A percentile compares a stretch with the other conserved stretches of the same genome.
phyloP scores from a whole-genome alignment of 495 filamentous ascomycete species.

The Articulospora tetracladia region DNA sequence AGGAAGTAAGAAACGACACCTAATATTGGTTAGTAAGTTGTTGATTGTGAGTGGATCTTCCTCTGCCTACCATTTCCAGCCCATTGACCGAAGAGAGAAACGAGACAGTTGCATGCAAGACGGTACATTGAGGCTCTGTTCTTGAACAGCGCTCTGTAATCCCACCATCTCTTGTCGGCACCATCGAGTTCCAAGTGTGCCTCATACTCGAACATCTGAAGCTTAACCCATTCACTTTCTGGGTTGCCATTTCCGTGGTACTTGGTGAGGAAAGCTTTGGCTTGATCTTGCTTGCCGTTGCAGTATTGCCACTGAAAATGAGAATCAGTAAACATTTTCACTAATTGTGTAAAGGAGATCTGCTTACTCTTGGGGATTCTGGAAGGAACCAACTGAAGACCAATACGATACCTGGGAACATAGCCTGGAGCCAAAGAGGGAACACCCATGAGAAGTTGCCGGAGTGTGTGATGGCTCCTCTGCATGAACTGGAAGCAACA shows the following conservation, averaged over 20 bases:
- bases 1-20: conserved; percentile 31
- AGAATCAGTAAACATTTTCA: background rate
- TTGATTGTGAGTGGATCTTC: conserved; percentile 17
- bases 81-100: conserved; percentile 62
- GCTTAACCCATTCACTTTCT: conserved; percentile 33
- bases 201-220: conserved; percentile 45
- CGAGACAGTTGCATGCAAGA: conserved; percentile 30
- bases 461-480: background rate
- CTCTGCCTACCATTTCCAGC: conserved; percentile 45
- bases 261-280: conserved; percentile 33
- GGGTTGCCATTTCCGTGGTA: conserved; percentile 41
- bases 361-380: conserved; percentile 29
- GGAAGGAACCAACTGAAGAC: conserved; percentile 20
- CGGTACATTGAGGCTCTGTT: conserved; percentile 41
- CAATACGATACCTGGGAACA: conserved; percentile 30
- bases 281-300: conserved; percentile 28
- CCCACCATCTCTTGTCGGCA: conserved; percentile 55
- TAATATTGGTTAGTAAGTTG: background rate
- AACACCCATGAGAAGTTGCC: conserved; percentile 43
- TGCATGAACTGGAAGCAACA: conserved; percentile 10
- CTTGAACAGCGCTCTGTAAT: conserved; percentile 52
- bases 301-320: conserved; percentile 14
- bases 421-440: conserved; percentile 38
- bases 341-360: background rate
- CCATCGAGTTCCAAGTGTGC: conserved; percentile 43